Evolutionary conservation across 2,329 filamentous ascomycete genomes (phyloP).

Genomic region (Clarireedia paspali): DNA sequence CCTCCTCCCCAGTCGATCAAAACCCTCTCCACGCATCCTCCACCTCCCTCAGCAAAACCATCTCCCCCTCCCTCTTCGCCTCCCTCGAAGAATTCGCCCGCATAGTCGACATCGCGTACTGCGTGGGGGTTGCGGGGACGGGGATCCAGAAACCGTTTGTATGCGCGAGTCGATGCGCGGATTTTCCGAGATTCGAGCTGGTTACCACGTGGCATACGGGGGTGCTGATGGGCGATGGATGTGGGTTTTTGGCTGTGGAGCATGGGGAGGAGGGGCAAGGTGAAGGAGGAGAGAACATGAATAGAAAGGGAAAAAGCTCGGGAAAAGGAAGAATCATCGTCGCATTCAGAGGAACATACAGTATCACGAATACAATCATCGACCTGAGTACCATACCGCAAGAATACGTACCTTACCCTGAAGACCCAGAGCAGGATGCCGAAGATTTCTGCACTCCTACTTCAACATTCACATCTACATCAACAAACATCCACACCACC

Average conservation of each 20-base stretch:
- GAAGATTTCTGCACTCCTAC: neutral
- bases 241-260: slow-evolving; percentile 88
- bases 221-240: slow-evolving; percentile 77
- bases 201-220: slow-evolving; percentile 86
- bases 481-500: neutral
- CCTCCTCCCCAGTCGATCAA: slow-evolving; percentile 17
- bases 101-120: slow-evolving; percentile 91
- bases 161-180: slow-evolving; percentile 76
- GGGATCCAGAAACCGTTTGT: slow-evolving; percentile 78
- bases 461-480: too few relatives aligned
- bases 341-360: slow-evolving; percentile 92
- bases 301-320: neutral
- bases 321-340: slow-evolving; percentile 57
- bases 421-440: slow-evolving; percentile 31
- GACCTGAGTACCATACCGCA: slow-evolving; percentile 88
- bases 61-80: slow-evolving; percentile 62
- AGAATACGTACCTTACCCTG: slow-evolving; percentile 79
- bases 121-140: slow-evolving; percentile 65
- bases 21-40: slow-evolving; percentile 14
- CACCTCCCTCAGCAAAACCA: slow-evolving; percentile 13
- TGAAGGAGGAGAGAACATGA: slow-evolving; percentile 3
- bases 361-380: slow-evolving; percentile 80
- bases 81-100: slow-evolving; percentile 83
- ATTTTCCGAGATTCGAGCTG: slow-evolving; percentile 75
- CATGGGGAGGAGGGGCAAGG: slow-evolving; percentile 38